A percentile compares a stretch with the other conserved stretches of the same genome.
phyloP scores from a whole-genome alignment of 2,329 filamentous ascomycete species.

The Aspergillus fijiensis region DNA sequence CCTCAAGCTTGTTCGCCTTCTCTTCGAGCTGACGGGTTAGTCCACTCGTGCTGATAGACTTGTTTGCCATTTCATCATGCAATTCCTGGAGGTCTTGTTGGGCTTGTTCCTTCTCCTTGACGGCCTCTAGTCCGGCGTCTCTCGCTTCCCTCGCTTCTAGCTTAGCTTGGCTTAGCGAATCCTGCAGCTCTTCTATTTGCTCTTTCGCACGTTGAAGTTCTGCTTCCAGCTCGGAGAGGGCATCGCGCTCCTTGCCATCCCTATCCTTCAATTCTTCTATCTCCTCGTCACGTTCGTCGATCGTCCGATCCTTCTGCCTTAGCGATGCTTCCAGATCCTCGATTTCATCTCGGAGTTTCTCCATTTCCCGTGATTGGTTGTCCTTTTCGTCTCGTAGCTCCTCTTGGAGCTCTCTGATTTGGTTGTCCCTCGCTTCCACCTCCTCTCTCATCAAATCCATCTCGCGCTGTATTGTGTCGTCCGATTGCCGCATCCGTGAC shows the following conservation, averaged over 20 bases:
- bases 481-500: slow-evolving; percentile 71
- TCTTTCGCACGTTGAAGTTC: slow-evolving; percentile 49
- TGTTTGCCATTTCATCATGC: slow-evolving; percentile 75
- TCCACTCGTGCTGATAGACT: slow-evolving; percentile 73
- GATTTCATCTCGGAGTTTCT: slow-evolving; percentile 70
- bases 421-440: slow-evolving; percentile 48
- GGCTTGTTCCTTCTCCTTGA: slow-evolving; percentile 52
- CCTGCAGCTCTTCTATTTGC: slow-evolving; percentile 47
- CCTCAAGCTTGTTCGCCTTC: slow-evolving; percentile 64
- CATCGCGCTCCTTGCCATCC: slow-evolving; percentile 43
- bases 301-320: slow-evolving; percentile 70
- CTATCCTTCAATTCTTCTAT: slow-evolving; percentile 63
- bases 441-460: slow-evolving; percentile 53
- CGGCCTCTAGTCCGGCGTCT: slow-evolving; percentile 50
- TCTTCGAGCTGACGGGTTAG: slow-evolving; percentile 74
- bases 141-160: slow-evolving; percentile 41
- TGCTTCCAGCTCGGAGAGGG: slow-evolving; percentile 50
- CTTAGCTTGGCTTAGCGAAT: slow-evolving; percentile 40
- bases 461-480: slow-evolving; percentile 67
- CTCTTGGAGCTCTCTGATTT: slow-evolving; percentile 46
- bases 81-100: slow-evolving; percentile 61
- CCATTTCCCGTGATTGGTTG: slow-evolving; percentile 57
- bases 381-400: slow-evolving; percentile 59
- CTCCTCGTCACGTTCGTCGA: slow-evolving; percentile 74
- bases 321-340: slow-evolving; percentile 73